Conservation (phyloP, 345 rosid species). For the Crucihimalaya himalaica region DNA sequence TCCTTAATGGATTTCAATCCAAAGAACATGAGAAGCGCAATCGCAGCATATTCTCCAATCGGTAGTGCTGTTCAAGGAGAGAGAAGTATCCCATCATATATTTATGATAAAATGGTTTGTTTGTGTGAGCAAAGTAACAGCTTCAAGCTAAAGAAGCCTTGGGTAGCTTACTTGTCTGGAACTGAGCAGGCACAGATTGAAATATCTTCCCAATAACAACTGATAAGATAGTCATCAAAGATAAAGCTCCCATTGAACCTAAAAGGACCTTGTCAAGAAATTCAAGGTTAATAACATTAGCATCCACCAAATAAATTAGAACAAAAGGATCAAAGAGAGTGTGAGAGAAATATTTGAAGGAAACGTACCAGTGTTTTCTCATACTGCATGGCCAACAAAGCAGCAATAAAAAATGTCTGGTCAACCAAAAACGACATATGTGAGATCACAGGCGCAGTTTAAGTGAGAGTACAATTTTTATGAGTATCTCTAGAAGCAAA, state of each 20-base stretch:
- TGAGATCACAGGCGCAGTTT: conserved; percentile 5
- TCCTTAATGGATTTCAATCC: conserved; percentile 96
- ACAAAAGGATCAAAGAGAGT: conserved; percentile 12
- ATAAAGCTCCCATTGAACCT: conserved; percentile 97
- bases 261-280: conserved; percentile 79
- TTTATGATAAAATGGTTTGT: not conserved
- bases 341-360: conserved; percentile 26
- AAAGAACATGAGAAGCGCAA: conserved; percentile 85
- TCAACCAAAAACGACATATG: conserved; percentile 28
- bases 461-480: not conserved
- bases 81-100: conserved; percentile 29
- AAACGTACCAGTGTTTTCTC: conserved; percentile 83
- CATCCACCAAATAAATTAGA: conserved; percentile 4
- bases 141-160: not conserved
- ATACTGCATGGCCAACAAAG: conserved; percentile 98
- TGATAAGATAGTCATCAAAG: conserved; percentile 90
- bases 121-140: not conserved
- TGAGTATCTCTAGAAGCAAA: not conserved
- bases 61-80: conserved; percentile 71
- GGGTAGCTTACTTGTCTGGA: conserved; percentile 79
- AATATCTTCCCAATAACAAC: conserved; percentile 90
- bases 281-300: conserved; percentile 33
- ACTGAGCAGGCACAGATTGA: conserved; percentile 96
- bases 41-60: conserved; percentile 95
- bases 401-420: conserved; percentile 98